Percentiles rank a stretch among this genome's conserved stretches.
Evolutionary conservation across 352 stramenopile species (phyloP).

Genomic region (Globisporangium splendens): DNA sequence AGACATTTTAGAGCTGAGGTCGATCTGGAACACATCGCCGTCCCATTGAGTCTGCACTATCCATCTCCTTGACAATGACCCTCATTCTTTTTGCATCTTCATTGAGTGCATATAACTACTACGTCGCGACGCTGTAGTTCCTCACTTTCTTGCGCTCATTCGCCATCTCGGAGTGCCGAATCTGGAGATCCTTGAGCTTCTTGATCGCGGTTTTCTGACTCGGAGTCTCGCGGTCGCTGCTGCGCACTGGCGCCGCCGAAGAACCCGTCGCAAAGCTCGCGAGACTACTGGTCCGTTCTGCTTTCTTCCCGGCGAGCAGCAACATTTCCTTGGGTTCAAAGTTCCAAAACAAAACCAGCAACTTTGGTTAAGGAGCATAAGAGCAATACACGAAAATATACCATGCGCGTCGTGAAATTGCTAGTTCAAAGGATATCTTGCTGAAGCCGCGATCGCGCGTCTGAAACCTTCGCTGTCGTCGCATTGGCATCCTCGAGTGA

Average conservation of each 20-base stretch:
- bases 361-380: slow-evolving; percentile 9
- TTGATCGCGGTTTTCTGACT: slow-evolving; percentile 60
- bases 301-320: slow-evolving; percentile 56
- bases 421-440: slow-evolving; percentile 34
- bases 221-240: slow-evolving; percentile 54
- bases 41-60: no score
- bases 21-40: no score
- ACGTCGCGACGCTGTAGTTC: slow-evolving; percentile 68
- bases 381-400: neutral
- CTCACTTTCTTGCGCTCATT: slow-evolving; percentile 73
- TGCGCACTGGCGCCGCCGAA: slow-evolving; percentile 13
- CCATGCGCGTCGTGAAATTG: neutral
- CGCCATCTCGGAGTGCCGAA: slow-evolving; percentile 71
- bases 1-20: no score
- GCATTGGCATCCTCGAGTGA: slow-evolving; percentile 12
- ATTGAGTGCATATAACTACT: neutral
- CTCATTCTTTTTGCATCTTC: neutral
- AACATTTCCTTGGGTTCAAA: slow-evolving; percentile 59
- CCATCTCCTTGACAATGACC: no score
- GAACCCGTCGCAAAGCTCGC: slow-evolving; percentile 21
- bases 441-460: slow-evolving; percentile 59
- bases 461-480: slow-evolving; percentile 36
- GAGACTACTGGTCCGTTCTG: slow-evolving; percentile 33
- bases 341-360: neutral
- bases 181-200: slow-evolving; percentile 71